Evolutionary conservation across 257 asterid genomes (phyloP), one percentile per base, ranked within the genome.

Genomic region (Nicotiana knightiana): DNA sequence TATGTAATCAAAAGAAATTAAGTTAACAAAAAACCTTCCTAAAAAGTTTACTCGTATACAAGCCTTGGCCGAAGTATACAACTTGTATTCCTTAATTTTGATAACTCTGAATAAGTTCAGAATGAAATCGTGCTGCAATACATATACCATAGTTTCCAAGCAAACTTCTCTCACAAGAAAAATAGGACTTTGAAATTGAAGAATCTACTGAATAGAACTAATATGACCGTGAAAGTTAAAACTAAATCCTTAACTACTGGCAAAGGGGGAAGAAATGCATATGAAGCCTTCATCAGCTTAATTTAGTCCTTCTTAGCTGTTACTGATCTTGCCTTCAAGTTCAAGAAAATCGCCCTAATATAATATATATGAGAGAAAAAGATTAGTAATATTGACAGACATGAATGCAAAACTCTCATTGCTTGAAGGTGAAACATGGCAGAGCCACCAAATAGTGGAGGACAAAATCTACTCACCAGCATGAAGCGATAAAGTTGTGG

Each of bases 401-500:
- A 62, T 26, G 35, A 63, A 4, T 28, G 16, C 17, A 26, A 63
- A 26, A 26, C 9, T 26, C 26, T 4, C 18, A 26, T 24, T 10
- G 35, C 35, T 24, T 24, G 5, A 62, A 59, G 67, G 67, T 24
- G 15, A 61, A 16, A 21, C 16, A 75, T 46, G 26, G 59, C 32
- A 63, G 35, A 63, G 11, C 17, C 37, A 26, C 18, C 67, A 26
- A 63, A 63, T 26, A 26, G 33, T 9, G 18, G 37, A 26, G 39
- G 39, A 9, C 4, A 63, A 16, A 28, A 28, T 39, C 5, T 48
- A 53, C 86, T 81, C 9, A 86, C 89, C 89, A 86, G 82, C 84
- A 84, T 17, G 89, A 86, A 71, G 87, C 86, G 12, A 84, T 82
- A 67, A 82, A 58, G 81, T 85, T 86, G 84, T 86, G 89, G 83